phyloP scores from a whole-genome alignment of 345 rosid genomes.

The Populus simonii region DNA sequence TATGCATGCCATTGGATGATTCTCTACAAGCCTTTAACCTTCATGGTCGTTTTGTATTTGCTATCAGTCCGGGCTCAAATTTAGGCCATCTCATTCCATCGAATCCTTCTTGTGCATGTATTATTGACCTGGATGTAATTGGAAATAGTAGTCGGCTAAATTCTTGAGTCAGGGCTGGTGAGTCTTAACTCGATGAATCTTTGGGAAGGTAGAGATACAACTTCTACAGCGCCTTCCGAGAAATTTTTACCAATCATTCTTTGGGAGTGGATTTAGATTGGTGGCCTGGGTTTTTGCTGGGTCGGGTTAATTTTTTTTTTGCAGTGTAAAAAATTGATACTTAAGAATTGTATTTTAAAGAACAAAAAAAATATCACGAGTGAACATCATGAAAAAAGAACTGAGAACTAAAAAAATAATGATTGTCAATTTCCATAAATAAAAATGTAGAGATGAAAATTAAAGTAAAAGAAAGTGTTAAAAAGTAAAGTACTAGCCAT shows the following conservation, averaged over 20 bases:
- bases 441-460: no score
- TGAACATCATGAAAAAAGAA: no score
- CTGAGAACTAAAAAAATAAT: no score
- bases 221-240: neutral
- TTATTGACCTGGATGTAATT: neutral
- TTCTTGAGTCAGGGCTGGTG: neutral
- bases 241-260: neutral
- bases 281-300: no score
- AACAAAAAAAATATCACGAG: no score
- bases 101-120: neutral
- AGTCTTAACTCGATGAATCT: neutral
- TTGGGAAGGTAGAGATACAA: neutral
- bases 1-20: neutral
- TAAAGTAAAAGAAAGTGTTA: rapidly evolving
- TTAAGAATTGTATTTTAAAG: no score
- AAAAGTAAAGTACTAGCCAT: no score
- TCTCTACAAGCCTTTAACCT: neutral
- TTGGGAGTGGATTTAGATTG: no score
- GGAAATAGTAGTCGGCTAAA: neutral
- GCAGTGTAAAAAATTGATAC: no score
- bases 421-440: no score
- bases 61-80: neutral
- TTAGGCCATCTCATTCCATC: neutral
- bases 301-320: no score
- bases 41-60: no score